Base-by-base conservation (phyloP, 1,139 yeast species). In the Pichia cactophila region DNA sequence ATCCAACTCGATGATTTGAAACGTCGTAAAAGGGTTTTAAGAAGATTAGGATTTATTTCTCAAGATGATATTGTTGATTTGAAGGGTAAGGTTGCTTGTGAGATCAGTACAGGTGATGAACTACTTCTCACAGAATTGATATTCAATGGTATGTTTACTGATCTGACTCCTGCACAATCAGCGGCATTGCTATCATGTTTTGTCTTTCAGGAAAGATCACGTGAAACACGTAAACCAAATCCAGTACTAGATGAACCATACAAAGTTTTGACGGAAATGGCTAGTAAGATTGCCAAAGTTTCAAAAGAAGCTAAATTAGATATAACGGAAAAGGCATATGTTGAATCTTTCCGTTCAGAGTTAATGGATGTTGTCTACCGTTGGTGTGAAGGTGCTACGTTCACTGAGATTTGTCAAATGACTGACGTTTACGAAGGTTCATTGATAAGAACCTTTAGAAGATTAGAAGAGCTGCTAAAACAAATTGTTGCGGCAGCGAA, bases 351-450 rank as follows among this genome's bases (percentile, higher is more conserved):
- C 72, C 81, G 95, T 66, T 83, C 89, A 26, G 96, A 92, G 63
- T 74, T 94, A 56, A 90, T 94, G 97, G 97, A 89, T 64, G 97
- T 92, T 46, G 96, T 94, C 0, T 88, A 71, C 67, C 88, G 94
- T 43, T 94, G 99, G 99, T 87, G 97, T 65, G 84, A 85, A 63
- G 97, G 97, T 31, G 96, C 96, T 5, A 73, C 92, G 0, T 94
- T 94, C 68, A 90, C 97, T 0, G 97, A 90, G 65, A 90, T 92
- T 54, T 92, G 97, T 71, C 90, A 90, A 68, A 88, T 92, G 97
- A 92, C 98, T 0, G 98, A 92, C 64, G 97, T 94, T 43, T 94
- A 90, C 61, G 98, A 94, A 71, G 99, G 99, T 42, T 85, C 95
- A 33, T 76, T 94, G 65, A 90, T 94, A 56, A 80, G 98, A 67